Conservation (phyloP, 83 land plant genomes). For the Thuja plicata region DNA sequence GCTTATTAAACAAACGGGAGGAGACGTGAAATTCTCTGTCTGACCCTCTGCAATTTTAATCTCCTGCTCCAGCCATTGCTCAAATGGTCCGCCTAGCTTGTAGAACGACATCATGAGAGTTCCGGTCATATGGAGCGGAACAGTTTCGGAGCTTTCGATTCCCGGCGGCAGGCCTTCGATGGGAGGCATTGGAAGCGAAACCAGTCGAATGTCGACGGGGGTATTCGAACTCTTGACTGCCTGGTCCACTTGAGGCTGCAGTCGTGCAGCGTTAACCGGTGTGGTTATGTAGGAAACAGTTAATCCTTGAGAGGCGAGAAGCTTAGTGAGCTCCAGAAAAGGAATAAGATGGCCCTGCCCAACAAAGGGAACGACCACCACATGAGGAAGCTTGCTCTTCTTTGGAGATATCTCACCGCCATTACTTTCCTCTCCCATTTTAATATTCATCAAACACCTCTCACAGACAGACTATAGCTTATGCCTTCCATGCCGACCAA, state of each 20-base stretch:
- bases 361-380: not conserved
- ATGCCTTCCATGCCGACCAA: too few relatives aligned
- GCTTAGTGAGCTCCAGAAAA: slow-evolving; percentile 6
- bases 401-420: not conserved
- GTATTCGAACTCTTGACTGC: not conserved
- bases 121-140: not conserved
- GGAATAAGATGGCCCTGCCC: slow-evolving; percentile 14
- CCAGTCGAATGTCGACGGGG: not conserved
- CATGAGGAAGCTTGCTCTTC: not conserved
- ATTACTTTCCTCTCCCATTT: not conserved
- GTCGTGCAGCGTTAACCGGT: not conserved
- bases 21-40: too few relatives aligned
- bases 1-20: slow-evolving; percentile 2
- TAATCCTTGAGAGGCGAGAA: not conserved
- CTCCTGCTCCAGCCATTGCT: not conserved
- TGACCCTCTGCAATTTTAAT: not conserved
- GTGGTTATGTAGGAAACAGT: not conserved
- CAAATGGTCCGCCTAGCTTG: not conserved
- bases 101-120: not conserved
- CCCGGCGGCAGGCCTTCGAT: not conserved
- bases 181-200: not conserved
- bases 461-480: too few relatives aligned
- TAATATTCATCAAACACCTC: too few relatives aligned
- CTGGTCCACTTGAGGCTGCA: slow-evolving; percentile 6
- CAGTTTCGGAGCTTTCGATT: not conserved